Base-by-base conservation (phyloP, 306 rosid species). In the Lotus japonicus region DNA sequence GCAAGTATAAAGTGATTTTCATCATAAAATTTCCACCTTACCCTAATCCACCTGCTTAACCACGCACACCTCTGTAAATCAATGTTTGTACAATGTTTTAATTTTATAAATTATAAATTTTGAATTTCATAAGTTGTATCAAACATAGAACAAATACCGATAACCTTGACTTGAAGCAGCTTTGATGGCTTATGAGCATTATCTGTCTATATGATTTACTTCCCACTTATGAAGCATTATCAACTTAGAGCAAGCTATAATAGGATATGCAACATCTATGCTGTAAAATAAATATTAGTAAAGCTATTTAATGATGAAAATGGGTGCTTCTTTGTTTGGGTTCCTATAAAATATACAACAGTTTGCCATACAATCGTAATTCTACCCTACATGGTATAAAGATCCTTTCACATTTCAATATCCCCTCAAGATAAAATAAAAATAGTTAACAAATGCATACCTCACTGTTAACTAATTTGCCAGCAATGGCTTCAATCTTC, bases 401-500 rank as follows among this genome's bases (percentile, higher is more conserved):
- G 45, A 66, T 48, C 64, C 21, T 51, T 39, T 52, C 43, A 36
- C 18, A 61, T 16, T 77, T 41, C 13, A 64, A 58, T 15, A 45
- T 58, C 62, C 39, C 71, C 52, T 21, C 31, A 46, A 59, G 52
- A 62, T 60, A 66, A 21, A 77, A 52, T 31, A 60, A 66, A 21
- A 77, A 52, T 31, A 60, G 23, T 31, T 9, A 28, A 62, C 58
- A 71, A 68, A 70, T 52, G 71, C 85, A 6, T 73, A 89, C 97
- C 82, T 17, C 51, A 0, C 48, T 73, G 63, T 80, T 68, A 38
- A 80, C 81, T 76, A 90, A 64, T 54, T 83, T 86, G 49, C 92
- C 85, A 52, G 99, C 95, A 67, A 86, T 72, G 38, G 78, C 89
- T 87, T 90, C 99, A 16, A 90, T 81, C 88, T 88, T 94, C 82